Percentiles rank a stretch among this genome's conserved stretches.
Evolutionary conservation across 257 asterid genomes (phyloP).

Genomic region (Gynochthodes officinalis): DNA sequence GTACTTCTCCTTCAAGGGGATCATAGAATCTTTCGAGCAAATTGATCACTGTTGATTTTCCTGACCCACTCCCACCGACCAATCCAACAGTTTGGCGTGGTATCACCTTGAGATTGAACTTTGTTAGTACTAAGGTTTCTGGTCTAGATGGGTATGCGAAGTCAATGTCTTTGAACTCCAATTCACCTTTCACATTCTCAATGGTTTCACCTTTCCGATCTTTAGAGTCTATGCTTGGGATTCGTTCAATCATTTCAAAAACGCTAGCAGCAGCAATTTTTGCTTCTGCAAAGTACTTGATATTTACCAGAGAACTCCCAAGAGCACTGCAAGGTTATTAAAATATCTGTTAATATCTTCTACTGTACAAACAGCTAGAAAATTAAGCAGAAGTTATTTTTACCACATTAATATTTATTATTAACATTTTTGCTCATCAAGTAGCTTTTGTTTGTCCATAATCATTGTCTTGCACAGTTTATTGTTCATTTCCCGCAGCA

Average conservation of each 20-base stretch:
- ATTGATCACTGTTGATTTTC: slow-evolving; percentile 48
- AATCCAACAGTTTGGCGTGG: slow-evolving; percentile 24
- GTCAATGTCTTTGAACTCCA: slow-evolving; percentile 22
- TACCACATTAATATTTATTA: too few species aligned
- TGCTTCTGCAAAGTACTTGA: slow-evolving; percentile 24
- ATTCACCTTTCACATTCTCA: slow-evolving; percentile 13
- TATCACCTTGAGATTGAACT: slow-evolving; percentile 17
- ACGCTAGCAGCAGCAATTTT: slow-evolving; percentile 24
- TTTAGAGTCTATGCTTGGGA: slow-evolving; percentile 24
- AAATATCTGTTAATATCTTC: neutral
- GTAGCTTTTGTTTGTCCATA: too few species aligned
- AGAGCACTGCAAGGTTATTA: slow-evolving; percentile 10
- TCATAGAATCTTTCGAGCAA: slow-evolving; percentile 55
- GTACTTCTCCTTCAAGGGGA: slow-evolving; percentile 39
- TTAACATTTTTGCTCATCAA: neutral
- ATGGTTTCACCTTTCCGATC: slow-evolving; percentile 15
- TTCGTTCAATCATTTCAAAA: slow-evolving; percentile 20
- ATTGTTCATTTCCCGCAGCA: too few species aligned
- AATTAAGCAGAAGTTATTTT: too few species aligned
- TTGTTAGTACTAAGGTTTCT: slow-evolving; percentile 14
- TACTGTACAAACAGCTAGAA: neutral
- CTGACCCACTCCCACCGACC: slow-evolving; percentile 30
- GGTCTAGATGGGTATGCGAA: slow-evolving; percentile 32
- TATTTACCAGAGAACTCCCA: slow-evolving; percentile 17
- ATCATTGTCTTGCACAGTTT: too few species aligned